A percentile compares a stretch with the other conserved stretches of the same genome.
Evolutionary conservation across 139 green algal species (phyloP).

Genomic region (Limnomonas spitsbergensis): DNA sequence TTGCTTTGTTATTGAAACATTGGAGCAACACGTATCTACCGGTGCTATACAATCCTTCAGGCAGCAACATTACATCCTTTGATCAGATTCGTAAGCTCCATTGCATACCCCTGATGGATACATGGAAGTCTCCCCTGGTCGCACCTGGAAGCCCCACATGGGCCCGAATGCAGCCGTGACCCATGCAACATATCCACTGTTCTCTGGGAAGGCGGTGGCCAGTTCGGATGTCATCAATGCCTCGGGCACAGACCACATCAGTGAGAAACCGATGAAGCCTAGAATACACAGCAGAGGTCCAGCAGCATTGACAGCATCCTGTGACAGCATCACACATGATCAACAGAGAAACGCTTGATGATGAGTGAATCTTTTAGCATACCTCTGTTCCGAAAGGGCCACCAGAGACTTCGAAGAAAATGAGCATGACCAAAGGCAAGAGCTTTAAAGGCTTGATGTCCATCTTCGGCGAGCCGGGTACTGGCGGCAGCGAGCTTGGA

Average conservation of each 20-base stretch:
- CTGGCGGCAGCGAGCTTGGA: too few relatives aligned
- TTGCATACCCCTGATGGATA: too few relatives aligned
- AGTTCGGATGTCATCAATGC: conserved; percentile 91
- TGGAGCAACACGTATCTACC: too few relatives aligned
- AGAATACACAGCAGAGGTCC: conserved; percentile 80
- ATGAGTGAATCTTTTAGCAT: too few relatives aligned
- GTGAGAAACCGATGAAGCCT: conserved; percentile 72
- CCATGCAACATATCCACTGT: conserved; percentile 93
- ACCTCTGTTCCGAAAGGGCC: conserved; percentile 94
- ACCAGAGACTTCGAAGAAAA: conserved; percentile 95
- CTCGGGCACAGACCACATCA: conserved; percentile 89
- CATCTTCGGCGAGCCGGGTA: not conserved
- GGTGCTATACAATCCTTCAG: not conserved
- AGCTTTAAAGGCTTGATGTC: conserved; percentile 57
- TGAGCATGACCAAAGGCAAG: conserved; percentile 85
- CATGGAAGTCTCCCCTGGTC: not conserved
- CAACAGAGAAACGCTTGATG: too few relatives aligned
- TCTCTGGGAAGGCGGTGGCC: conserved; percentile 92
- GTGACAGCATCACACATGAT: conserved; percentile 14
- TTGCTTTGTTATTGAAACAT: too few relatives aligned
- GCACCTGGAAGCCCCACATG: conserved; percentile 91
- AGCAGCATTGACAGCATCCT: conserved; percentile 77
- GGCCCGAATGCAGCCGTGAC: conserved; percentile 92
- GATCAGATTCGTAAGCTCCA: too few relatives aligned
- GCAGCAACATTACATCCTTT: not conserved